Base-by-base conservation (phyloP, 148 eudicot species). In the Diospyros kaki region DNA sequence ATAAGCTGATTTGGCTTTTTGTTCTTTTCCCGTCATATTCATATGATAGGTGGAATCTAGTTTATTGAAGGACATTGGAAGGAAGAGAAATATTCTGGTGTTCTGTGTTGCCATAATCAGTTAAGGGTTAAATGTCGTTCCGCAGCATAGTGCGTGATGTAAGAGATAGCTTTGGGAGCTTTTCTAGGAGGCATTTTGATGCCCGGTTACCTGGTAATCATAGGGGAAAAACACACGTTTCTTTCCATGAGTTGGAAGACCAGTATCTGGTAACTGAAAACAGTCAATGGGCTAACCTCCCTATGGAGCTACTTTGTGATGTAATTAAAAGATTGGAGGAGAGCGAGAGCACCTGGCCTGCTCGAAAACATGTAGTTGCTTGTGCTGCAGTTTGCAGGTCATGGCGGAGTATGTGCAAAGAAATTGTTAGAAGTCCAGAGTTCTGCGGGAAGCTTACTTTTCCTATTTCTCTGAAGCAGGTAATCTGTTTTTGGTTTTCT, bases 381-480 rank as follows among this genome's bases (percentile, higher is more conserved):
- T 87, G 90, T 79, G 84, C 90, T 62, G 82, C 87, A 1, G 90
- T 87, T 75, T 87, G 90, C 69, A 76, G 81, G 62, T 84, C 90
- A 44, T 87, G 90, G 90, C 78, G 90, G 83, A 84, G 84, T 70
- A 84, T 87, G 90, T 87, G 90, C 82, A 82, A 82, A 62, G 90
- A 87, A 66, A 76, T 87, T 78, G 90, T 87, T 70, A 87, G 61
- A 75, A 68, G 64, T 68, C 90, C 90, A 1, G 90, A 87, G 54
- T 46, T 76, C 2, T 82, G 86, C 62, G 90, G 90, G 60, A 87
- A 83, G 82, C 76, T 87, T 54, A 87, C 90, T 77, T 87, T 87
- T 77, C 90, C 90, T 3, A 86, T 87, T 78, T 87, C 90, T 9
- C 75, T 87, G 64, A 87, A 87, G 80, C 88, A 87, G 90, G 90